Conservation (phyloP, 2,329 filamentous ascomycete species). For the Fusarium anguioides region DNA sequence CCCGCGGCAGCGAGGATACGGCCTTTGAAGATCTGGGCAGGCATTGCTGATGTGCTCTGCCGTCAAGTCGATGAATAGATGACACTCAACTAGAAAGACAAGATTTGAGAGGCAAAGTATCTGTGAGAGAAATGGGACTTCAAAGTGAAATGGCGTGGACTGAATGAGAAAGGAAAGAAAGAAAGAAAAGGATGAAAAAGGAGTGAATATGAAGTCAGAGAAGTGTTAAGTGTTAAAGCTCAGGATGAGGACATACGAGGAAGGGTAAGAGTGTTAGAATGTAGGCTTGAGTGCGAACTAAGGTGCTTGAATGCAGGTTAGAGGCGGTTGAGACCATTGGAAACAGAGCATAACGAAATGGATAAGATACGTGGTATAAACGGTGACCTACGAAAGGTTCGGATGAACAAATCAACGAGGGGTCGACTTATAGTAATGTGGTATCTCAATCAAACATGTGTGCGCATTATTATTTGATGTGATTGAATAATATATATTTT, state of each 20-base stretch:
- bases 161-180: neutral
- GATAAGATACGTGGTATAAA: neutral
- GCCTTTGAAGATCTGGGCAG: conserved; percentile 60
- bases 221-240: neutral
- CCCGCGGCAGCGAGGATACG: conserved; percentile 69
- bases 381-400: neutral
- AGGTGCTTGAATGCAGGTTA: neutral
- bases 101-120: neutral
- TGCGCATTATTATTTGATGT: neutral
- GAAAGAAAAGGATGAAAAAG: neutral
- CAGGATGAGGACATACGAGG: neutral
- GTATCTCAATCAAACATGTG: neutral
- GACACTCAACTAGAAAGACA: neutral
- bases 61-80: neutral
- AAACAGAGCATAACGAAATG: neutral
- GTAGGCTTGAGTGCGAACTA: neutral
- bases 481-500: conserved; percentile 3
- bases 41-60: conserved; percentile 39
- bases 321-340: conserved; percentile 3
- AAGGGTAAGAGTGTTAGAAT: neutral
- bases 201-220: neutral
- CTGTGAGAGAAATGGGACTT: neutral
- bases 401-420: neutral
- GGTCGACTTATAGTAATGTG: neutral
- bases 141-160: too few relatives aligned